Conservation (phyloP, 768 basidiomycete species). For the Leccinum fibrillosum region DNA sequence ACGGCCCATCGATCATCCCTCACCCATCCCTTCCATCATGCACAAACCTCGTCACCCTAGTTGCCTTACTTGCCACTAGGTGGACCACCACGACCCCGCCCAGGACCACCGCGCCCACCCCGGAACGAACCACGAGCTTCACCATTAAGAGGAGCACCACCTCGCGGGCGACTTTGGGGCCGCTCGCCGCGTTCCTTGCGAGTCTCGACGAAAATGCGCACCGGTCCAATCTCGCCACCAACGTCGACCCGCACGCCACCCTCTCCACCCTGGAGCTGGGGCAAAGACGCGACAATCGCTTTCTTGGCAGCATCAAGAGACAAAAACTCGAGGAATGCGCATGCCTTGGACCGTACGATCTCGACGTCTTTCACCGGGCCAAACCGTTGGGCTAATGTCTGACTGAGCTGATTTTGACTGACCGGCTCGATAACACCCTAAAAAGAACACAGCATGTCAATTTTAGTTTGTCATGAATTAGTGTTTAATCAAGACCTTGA, state of each 20-base stretch:
- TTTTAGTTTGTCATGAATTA: background rate
- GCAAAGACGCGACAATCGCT: constrained; percentile 76
- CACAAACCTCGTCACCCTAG: constrained; percentile 1
- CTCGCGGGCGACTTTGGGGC: constrained; percentile 57
- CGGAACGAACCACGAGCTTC: constrained; percentile 45
- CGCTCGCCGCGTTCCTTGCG: constrained; percentile 91
- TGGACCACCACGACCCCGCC: constrained; percentile 41
- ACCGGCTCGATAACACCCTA: constrained; percentile 75
- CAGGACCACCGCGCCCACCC: constrained; percentile 43
- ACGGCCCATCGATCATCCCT: background rate
- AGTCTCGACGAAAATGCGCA: constrained; percentile 77
- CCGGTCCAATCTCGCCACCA: constrained; percentile 47
- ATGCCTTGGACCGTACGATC: constrained; percentile 83
- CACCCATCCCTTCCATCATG: background rate
- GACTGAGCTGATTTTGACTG: constrained; percentile 46
- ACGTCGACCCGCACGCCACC: constrained; percentile 81
- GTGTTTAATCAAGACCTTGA: constrained; percentile 60
- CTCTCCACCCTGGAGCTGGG: constrained; percentile 71
- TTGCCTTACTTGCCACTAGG: constrained; percentile 24
- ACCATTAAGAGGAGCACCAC: constrained; percentile 54
- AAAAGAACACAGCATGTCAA: constrained; percentile 8
- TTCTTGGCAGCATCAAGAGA: constrained; percentile 76
- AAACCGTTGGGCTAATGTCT: constrained; percentile 57
- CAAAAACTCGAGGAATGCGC: constrained; percentile 91
- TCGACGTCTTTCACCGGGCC: constrained; percentile 86